Percentiles rank a stretch among this genome's conserved stretches.
Evolutionary conservation across 352 stramenopile species (phyloP).

Genomic region (Phytophthora constricta): DNA sequence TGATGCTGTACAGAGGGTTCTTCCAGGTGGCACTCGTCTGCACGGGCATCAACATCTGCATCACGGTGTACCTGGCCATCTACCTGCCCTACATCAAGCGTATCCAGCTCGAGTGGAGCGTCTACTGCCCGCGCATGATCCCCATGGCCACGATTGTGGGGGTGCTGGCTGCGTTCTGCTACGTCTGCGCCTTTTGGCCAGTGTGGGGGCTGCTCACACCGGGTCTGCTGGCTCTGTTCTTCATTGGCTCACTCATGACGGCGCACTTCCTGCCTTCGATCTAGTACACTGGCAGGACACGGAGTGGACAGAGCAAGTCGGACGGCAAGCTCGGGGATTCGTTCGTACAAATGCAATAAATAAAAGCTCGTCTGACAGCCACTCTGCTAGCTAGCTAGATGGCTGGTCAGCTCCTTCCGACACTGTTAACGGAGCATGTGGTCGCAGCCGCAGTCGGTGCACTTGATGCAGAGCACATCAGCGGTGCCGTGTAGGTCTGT

Average conservation of each 20-base stretch:
- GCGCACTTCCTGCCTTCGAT: conserved; percentile 94
- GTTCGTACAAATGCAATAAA: conserved; percentile 30
- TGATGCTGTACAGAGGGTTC: conserved; percentile 54
- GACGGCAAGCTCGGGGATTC: neutral
- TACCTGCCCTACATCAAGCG: conserved; percentile 89
- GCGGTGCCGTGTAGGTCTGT: conserved; percentile 20
- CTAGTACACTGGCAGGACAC: conserved; percentile 24
- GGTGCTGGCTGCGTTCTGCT: conserved; percentile 69
- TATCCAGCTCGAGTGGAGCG: conserved; percentile 87
- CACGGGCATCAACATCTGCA: conserved; percentile 84
- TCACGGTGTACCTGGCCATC: conserved; percentile 87
- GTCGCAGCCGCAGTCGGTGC: conserved; percentile 43
- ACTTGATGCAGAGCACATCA: conserved; percentile 52
- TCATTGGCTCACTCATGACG: conserved; percentile 92
- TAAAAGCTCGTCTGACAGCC: conserved; percentile 18
- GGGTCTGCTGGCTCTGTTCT: conserved; percentile 88
- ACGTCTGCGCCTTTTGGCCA: conserved; percentile 90
- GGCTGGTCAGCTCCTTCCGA: conserved; percentile 7
- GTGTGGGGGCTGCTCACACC: conserved; percentile 93
- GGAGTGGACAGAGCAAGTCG: neutral
- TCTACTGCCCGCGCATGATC: conserved; percentile 94
- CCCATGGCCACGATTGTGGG: conserved; percentile 82
- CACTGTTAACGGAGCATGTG: conserved; percentile 28
- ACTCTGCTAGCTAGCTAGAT: conserved; percentile 4
- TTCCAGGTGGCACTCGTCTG: conserved; percentile 83